These are phyloP conservation scores for Beta macrorhiza DNA, from an alignment of 179 eudicot genomes.

Conservation along the genomic window DNA sequence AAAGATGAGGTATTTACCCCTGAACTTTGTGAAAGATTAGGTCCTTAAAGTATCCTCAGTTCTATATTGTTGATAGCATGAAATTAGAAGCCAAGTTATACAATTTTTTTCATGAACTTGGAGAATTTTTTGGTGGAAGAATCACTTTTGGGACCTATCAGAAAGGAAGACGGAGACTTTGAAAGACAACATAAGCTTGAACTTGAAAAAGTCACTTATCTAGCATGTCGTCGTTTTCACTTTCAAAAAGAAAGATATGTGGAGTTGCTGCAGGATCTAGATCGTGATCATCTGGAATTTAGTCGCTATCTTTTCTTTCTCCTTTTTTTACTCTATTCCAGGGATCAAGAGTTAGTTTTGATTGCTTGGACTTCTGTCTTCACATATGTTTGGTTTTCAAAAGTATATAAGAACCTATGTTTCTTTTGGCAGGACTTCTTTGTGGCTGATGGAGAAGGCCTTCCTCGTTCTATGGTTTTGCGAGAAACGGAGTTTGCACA, in stretches of 20 bases:
- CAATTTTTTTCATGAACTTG: no score
- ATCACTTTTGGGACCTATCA: not conserved
- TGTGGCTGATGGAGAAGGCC: constrained; percentile 97
- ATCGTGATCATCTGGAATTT: not conserved
- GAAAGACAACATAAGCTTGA: not conserved
- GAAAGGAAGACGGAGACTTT: not conserved
- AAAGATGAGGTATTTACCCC: no score
- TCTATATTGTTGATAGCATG: no score
- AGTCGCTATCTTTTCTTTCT: not conserved
- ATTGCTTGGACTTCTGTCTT: not conserved
- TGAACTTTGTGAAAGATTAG: no score
- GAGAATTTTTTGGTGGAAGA: no score
- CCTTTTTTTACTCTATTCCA: not conserved
- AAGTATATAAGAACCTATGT: not conserved
- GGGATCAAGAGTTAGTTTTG: not conserved
- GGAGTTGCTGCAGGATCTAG: not conserved
- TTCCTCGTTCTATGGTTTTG: constrained; percentile 82
- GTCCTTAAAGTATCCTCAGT: no score
- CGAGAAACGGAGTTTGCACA: constrained; percentile 72
- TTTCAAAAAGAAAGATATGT: not conserved
- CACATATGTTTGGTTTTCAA: not conserved
- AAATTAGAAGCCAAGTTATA: no score
- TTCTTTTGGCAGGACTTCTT: constrained; percentile 62
- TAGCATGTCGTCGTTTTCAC: not conserved
- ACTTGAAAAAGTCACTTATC: not conserved